Evolutionary conservation across 2,329 filamentous ascomycete species (phyloP).

Genomic region (Pseudopithomyces maydicus): DNA sequence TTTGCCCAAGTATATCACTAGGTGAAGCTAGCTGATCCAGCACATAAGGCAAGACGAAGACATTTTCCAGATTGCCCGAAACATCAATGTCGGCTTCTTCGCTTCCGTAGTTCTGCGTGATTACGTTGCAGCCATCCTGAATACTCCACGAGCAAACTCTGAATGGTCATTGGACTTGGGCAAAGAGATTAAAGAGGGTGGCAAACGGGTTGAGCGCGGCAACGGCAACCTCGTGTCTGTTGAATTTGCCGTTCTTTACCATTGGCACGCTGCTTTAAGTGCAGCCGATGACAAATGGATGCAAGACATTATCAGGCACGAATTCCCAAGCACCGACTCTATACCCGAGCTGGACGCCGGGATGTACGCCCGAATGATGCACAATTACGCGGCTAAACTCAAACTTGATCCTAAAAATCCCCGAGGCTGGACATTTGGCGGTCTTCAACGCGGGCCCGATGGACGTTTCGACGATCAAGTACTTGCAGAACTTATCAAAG

Average conservation of each 20-base stretch:
- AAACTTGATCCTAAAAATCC: conserved; percentile 62
- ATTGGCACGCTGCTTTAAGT: conserved; percentile 79
- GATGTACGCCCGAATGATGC: conserved; percentile 50
- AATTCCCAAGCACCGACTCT: conserved; percentile 32
- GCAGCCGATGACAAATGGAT: conserved; percentile 78
- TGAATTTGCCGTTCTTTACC: conserved; percentile 84
- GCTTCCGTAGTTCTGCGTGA: conserved; percentile 72
- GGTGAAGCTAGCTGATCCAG: conserved; percentile 14
- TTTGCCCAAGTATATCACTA: not conserved
- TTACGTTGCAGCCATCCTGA: conserved; percentile 78
- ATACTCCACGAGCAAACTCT: conserved; percentile 69
- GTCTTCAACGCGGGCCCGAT: conserved; percentile 65
- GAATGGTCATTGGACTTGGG: conserved; percentile 77
- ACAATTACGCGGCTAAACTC: conserved; percentile 50
- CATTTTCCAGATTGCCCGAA: conserved; percentile 52
- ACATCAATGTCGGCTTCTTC: conserved; percentile 58
- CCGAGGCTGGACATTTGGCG: conserved; percentile 66
- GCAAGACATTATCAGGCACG: conserved; percentile 54
- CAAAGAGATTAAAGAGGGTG: conserved; percentile 54
- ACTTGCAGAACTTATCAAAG: conserved; percentile 70
- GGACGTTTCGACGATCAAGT: conserved; percentile 69
- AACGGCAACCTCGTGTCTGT: conserved; percentile 79
- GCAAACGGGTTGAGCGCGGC: conserved; percentile 58
- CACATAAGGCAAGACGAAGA: conserved; percentile 48
- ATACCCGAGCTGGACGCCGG: conserved; percentile 35